phyloP scores from a whole-genome alignment of 2,329 filamentous ascomycete species.

The Blastomyces parvus region DNA sequence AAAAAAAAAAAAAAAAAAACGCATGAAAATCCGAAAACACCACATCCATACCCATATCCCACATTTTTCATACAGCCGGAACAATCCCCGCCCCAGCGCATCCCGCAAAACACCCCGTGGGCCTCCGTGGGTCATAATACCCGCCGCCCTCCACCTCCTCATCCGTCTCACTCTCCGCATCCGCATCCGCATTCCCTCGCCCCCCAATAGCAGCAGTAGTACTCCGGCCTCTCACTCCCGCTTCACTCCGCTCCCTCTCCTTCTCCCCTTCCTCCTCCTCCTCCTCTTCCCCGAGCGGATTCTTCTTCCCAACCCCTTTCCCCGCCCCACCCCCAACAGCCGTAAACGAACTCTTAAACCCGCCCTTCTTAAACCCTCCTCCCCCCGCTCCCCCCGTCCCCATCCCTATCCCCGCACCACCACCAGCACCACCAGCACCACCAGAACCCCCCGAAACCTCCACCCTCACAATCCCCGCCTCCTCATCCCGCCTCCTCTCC shows the following conservation, averaged over 20 bases:
- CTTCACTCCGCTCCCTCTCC: slow-evolving; percentile 21
- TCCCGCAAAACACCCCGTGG: slow-evolving; percentile 40
- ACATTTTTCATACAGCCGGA: background rate
- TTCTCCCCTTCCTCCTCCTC: slow-evolving; percentile 34
- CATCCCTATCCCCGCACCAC: slow-evolving; percentile 32
- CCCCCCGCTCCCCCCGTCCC: slow-evolving; percentile 22
- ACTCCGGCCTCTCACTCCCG: slow-evolving; percentile 20
- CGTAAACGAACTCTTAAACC: slow-evolving; percentile 69
- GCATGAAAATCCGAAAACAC: background rate
- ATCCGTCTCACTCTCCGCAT: slow-evolving; percentile 62
- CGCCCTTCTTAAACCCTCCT: slow-evolving; percentile 63
- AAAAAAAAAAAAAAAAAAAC: no score
- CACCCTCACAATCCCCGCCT: slow-evolving; percentile 32
- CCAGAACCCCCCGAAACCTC: slow-evolving; percentile 24
- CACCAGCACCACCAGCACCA: slow-evolving; percentile 17
- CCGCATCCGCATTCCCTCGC: slow-evolving; percentile 41
- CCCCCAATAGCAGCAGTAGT: background rate
- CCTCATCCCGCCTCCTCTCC: slow-evolving; percentile 35
- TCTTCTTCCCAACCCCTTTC: slow-evolving; percentile 28
- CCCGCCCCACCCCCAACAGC: slow-evolving; percentile 35
- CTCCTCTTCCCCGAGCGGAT: slow-evolving; percentile 36
- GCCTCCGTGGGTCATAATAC: slow-evolving; percentile 45
- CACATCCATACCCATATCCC: background rate
- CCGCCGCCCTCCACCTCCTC: slow-evolving; percentile 42
- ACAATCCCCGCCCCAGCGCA: slow-evolving; percentile 24